Base-by-base conservation (phyloP, 805 yeast genomes). In the Brettanomyces nanus region DNA sequence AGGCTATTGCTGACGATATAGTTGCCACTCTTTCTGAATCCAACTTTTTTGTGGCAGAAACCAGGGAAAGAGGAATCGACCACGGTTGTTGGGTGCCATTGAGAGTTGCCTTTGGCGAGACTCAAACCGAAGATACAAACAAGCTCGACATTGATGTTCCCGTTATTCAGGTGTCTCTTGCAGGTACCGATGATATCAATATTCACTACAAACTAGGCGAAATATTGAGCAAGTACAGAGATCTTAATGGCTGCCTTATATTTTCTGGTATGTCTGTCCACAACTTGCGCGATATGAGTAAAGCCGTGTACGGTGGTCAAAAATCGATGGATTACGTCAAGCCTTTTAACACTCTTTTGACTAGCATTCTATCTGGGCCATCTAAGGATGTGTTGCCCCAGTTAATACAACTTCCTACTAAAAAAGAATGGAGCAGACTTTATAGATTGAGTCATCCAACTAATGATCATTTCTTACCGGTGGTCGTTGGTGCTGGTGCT, bases 31-130 rank as follows among this genome's bases (percentile, higher is more conserved):
- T 82, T 17, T 46, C 48, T 10, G 46, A 52, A 5, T 44, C 56
- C 18, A 81, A 79, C 0, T 62, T 79, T 35, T 47, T 47, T 15
- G 47, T 60, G 3, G 58, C 77, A 0, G 56, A 59, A 20, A 42
- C 73, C 7, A 63, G 70, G 0, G 53, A 60, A n/a, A 62, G 92
- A 39, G 92, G 92, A 7, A 57, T 85, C 18, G 95, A 84, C 53
- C 94, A 84, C 59, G 95, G 95, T 5, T 79, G 68, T 6, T 84
- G 90, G 86, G 87, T 80, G 5, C 90, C 90, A 1, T 66, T 79
- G 42, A 76, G 80, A 50, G 82, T 80, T 19, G 85, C 85, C 6
- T 81, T 83, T 45, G 66, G 73, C 30, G 53, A 65, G 20, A 41
- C 62, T 2, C 52, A 58, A 4, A 54, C 56, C 18, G 47, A 48